phyloP scores from a whole-genome alignment of 2,329 filamentous ascomycete genomes.

The Cladosporium sp. region DNA sequence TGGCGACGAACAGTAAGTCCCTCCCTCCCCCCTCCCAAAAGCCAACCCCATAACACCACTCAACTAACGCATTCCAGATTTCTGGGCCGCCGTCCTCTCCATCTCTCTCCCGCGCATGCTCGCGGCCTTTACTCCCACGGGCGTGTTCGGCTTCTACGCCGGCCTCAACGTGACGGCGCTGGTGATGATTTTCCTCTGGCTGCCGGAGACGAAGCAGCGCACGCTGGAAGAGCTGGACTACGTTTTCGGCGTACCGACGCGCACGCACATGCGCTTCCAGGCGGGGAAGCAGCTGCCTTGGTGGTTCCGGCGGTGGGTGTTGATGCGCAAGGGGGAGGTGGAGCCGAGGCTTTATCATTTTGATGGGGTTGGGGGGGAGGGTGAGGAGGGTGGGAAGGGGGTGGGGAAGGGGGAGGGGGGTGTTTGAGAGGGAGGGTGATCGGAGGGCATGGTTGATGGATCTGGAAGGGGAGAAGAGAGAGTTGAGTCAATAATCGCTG shows the following conservation, averaged over 20 bases:
- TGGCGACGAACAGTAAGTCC: conserved; percentile 52
- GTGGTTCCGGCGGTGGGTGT: conserved; percentile 36
- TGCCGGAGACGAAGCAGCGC: conserved; percentile 36
- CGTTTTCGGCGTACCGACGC: conserved; percentile 47
- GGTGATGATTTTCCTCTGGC: conserved; percentile 59
- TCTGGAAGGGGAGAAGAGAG: too few relatives aligned
- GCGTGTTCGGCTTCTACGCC: conserved; percentile 60
- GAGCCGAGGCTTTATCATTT: conserved; percentile 35
- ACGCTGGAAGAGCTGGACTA: conserved; percentile 46
- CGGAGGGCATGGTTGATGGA: too few relatives aligned
- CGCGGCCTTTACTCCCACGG: conserved; percentile 45
- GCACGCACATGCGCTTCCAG: conserved; percentile 24
- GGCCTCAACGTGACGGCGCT: conserved; percentile 56
- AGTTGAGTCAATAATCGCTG: too few relatives aligned
- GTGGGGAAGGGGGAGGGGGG: too few relatives aligned
- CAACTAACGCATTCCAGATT: conserved; percentile 26
- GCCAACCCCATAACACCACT: background rate
- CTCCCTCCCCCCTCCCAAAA: background rate
- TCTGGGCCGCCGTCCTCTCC: conserved; percentile 48
- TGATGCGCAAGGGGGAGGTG: conserved; percentile 7
- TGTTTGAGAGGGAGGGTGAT: too few relatives aligned
- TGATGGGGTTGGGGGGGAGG: conserved; percentile 13
- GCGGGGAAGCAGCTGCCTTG: conserved; percentile 36
- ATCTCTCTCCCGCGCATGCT: conserved; percentile 49
- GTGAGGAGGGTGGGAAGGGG: background rate